Conservation (phyloP, 1,139 yeast genomes). For the Candida neerlandica region DNA sequence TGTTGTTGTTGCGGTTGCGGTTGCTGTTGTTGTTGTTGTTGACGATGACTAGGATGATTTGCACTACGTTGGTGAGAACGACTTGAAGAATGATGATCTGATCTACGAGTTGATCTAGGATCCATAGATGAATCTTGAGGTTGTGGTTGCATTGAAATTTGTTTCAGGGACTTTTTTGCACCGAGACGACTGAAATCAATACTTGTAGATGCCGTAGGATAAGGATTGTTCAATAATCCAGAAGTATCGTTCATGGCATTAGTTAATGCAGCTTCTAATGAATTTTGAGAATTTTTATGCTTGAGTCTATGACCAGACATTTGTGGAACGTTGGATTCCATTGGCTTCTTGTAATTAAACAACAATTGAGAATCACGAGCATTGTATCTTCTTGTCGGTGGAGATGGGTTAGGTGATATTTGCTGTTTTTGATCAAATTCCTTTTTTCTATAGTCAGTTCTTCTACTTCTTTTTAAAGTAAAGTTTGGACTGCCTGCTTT, state of each 20-base stretch:
- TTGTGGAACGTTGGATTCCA: slow-evolving; percentile 7
- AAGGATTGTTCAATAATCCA: slow-evolving; percentile 6
- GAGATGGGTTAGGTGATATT: slow-evolving; percentile 5
- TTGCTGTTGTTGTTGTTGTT: slow-evolving; percentile 4
- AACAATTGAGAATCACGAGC: slow-evolving; percentile 34
- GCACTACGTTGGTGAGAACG: not conserved
- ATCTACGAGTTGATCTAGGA: slow-evolving; percentile 2
- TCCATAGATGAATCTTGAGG: not conserved
- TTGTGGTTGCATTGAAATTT: not conserved
- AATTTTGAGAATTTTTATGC: slow-evolving; percentile 3
- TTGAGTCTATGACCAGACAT: slow-evolving; percentile 6
- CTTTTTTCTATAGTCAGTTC: slow-evolving; percentile 44
- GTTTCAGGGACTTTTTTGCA: slow-evolving; percentile 5
- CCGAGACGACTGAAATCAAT: slow-evolving; percentile 10
- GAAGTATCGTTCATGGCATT: slow-evolving; percentile 5
- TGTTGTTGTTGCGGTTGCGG: slow-evolving; percentile 8
- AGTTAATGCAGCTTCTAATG: slow-evolving; percentile 5
- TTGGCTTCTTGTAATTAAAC: slow-evolving; percentile 31
- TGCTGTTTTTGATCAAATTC: slow-evolving; percentile 2
- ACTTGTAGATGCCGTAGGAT: slow-evolving; percentile 11
- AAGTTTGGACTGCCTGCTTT: slow-evolving; percentile 15
- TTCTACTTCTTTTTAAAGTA: slow-evolving; percentile 42
- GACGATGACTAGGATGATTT: not conserved
- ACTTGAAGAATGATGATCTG: slow-evolving; percentile 2
- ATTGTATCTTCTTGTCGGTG: slow-evolving; percentile 16